Evolutionary conservation across 2,329 filamentous ascomycete genomes (phyloP), one percentile per base, ranked within the genome.

Genomic region (Didymosphaeria variabile): DNA sequence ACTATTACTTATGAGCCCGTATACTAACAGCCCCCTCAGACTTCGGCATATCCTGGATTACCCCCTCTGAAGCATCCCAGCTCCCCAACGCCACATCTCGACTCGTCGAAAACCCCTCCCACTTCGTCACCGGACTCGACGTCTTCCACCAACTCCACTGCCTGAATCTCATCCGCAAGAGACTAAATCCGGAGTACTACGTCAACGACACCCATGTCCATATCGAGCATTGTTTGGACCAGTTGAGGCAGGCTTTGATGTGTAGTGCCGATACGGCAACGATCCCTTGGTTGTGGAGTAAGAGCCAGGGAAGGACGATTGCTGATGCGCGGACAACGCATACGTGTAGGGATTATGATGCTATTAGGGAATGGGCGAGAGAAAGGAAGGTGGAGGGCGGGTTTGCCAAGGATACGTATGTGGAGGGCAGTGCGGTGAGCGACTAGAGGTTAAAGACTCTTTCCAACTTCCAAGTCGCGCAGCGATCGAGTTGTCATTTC

Each of bases 11-110:
- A 29, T 29, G 4, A 29, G 26, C 26, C 26, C 26, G 26, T 29
- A 29, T 29, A 51, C 49, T 36, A 34, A 34, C n/a, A 19, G n/a
- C 12, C 5, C 32, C 5, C 50, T 15, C 4, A 55, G 53, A 55
- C n/a, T 55, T 55, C 19, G 53, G 53, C 38, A 19, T 55, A 17
- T 55, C 53, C 12, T 55, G 53, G 53, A 45, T 55, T 15, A 46
- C 26, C 17, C 23, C 38, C 40, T 8, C 26, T 3, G 53, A 55
- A 55, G 53, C 53, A 36, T 26, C 40, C 29, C 53, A 46, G 4
- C 53, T 55, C 29, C 53, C 53, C 42, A 55, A 55, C 29, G 40
- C 40, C 15, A 55, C 53, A 10, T 46, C 53, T 10, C 53, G 53
- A 17, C 38, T 55, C 9, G 29, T 26, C n/a, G 23, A 26, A 8